These are phyloP conservation scores for Amesomyces nigricolor DNA, from an alignment of 2,329 filamentous ascomycete genomes.

Conservation along the genomic window DNA sequence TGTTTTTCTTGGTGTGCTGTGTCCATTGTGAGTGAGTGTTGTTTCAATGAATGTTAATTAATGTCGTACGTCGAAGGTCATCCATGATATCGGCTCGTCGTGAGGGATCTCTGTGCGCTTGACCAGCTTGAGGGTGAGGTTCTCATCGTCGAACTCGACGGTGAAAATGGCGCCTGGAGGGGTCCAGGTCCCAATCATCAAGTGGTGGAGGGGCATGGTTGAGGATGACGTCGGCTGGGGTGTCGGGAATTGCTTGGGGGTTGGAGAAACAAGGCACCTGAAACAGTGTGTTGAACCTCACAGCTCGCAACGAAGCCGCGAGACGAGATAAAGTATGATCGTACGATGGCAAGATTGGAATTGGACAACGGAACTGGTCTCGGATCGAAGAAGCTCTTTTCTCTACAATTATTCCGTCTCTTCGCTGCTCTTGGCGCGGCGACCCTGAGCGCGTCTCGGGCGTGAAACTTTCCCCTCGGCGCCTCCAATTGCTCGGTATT, in stretches of 20 bases:
- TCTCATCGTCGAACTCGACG: constrained; percentile 79
- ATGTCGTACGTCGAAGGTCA: constrained; percentile 74
- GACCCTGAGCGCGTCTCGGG: not conserved
- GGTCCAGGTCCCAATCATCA: constrained; percentile 91
- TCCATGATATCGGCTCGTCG: constrained; percentile 88
- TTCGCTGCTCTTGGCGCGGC: not conserved
- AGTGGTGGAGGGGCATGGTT: constrained; percentile 72
- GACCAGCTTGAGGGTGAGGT: constrained; percentile 64
- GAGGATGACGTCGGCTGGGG: constrained; percentile 29
- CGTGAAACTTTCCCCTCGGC: constrained; percentile 15
- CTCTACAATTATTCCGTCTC: not conserved
- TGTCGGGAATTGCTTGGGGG: constrained; percentile 7
- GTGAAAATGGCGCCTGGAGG: constrained; percentile 87
- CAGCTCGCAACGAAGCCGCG: not conserved
- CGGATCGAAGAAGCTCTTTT: not conserved
- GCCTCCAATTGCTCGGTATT: constrained; percentile 6
- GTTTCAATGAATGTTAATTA: not conserved
- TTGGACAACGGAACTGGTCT: not conserved
- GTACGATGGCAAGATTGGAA: constrained; percentile 8
- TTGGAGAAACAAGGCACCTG: not conserved
- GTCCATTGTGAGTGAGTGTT: constrained; percentile 18
- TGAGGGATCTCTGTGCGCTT: constrained; percentile 76
- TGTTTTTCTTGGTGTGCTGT: constrained; percentile 73
- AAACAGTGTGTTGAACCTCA: not conserved
- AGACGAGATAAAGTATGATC: not conserved